Evolutionary conservation across 2,329 filamentous ascomycete species (phyloP).

Genomic region (Lasiodiplodia theobromae): DNA sequence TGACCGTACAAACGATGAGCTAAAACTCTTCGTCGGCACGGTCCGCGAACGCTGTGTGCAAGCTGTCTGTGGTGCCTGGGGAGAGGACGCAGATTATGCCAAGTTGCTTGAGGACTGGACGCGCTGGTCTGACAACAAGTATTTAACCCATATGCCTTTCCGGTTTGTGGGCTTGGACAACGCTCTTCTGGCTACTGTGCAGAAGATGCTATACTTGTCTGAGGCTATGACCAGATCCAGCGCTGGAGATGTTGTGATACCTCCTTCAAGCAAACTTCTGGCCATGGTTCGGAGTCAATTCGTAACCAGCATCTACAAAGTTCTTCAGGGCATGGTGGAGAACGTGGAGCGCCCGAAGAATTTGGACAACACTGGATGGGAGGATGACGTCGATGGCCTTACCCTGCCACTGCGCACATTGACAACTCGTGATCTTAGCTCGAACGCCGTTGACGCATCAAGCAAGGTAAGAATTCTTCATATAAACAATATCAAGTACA

Average conservation of each 20-base stretch:
- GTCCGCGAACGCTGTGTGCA: slow-evolving; percentile 85
- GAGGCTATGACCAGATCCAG: slow-evolving; percentile 80
- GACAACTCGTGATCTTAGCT: slow-evolving; percentile 36
- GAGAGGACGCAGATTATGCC: slow-evolving; percentile 89
- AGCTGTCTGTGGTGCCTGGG: slow-evolving; percentile 90
- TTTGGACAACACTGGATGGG: slow-evolving; percentile 64
- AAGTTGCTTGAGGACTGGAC: slow-evolving; percentile 95
- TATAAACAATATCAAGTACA: background rate
- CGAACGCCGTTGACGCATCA: slow-evolving; percentile 44
- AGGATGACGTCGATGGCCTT: slow-evolving; percentile 60
- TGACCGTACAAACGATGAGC: slow-evolving; percentile 68
- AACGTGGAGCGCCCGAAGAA: slow-evolving; percentile 82
- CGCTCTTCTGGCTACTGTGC: slow-evolving; percentile 81
- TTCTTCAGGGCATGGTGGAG: slow-evolving; percentile 93
- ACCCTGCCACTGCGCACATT: slow-evolving; percentile 39
- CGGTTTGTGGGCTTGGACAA: slow-evolving; percentile 87
- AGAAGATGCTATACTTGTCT: slow-evolving; percentile 92
- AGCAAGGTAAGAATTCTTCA: slow-evolving; percentile 40
- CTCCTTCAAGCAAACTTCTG: slow-evolving; percentile 84
- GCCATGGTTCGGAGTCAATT: slow-evolving; percentile 93
- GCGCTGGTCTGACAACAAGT: slow-evolving; percentile 78
- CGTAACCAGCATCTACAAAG: slow-evolving; percentile 91
- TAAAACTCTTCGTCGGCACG: slow-evolving; percentile 77
- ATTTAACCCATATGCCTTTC: slow-evolving; percentile 89
- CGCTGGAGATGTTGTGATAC: slow-evolving; percentile 80